Evolutionary conservation across 176 grass and related monocot species (phyloP).

Genomic region (Echinochloa phyllopogon): DNA sequence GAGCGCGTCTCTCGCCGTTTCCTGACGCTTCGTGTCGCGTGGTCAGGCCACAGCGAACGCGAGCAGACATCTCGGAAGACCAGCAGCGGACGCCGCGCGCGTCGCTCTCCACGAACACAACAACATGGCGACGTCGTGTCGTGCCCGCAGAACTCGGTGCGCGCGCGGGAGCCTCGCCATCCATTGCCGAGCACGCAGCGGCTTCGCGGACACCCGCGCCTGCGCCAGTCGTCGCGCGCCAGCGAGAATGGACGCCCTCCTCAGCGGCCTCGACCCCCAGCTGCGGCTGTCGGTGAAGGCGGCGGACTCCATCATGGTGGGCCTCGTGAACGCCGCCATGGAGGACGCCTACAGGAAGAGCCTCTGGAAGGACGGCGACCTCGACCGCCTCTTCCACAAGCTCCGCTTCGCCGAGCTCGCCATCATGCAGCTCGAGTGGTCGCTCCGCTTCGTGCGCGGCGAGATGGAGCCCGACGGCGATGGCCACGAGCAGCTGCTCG

Average conservation of each 20-base stretch:
- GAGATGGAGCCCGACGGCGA: conserved; percentile 38
- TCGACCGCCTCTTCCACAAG: conserved; percentile 66
- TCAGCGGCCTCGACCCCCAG: conserved; percentile 49
- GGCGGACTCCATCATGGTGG: conserved; percentile 74
- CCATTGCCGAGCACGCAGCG: neutral
- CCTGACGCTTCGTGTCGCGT: neutral
- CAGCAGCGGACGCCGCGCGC: neutral
- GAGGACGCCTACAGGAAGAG: conserved; percentile 67
- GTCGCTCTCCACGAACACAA: neutral
- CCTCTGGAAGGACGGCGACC: conserved; percentile 59
- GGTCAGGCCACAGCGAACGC: neutral
- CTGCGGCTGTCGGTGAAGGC: conserved; percentile 54
- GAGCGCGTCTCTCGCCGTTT: neutral
- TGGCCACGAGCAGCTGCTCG: conserved; percentile 42
- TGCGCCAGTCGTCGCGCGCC: neutral
- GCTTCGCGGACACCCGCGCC: neutral
- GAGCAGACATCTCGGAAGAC: conserved; percentile 2
- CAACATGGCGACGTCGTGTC: neutral
- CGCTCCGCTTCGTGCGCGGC: conserved; percentile 57
- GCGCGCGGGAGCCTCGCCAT: neutral
- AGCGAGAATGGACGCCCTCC: conserved; percentile 57
- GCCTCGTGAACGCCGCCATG: conserved; percentile 71
- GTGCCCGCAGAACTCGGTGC: neutral
- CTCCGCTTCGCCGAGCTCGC: conserved; percentile 71
- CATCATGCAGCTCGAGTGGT: conserved; percentile 70